Conservation (phyloP, 2,329 filamentous ascomycete species). For the Cladosporium phlei region DNA sequence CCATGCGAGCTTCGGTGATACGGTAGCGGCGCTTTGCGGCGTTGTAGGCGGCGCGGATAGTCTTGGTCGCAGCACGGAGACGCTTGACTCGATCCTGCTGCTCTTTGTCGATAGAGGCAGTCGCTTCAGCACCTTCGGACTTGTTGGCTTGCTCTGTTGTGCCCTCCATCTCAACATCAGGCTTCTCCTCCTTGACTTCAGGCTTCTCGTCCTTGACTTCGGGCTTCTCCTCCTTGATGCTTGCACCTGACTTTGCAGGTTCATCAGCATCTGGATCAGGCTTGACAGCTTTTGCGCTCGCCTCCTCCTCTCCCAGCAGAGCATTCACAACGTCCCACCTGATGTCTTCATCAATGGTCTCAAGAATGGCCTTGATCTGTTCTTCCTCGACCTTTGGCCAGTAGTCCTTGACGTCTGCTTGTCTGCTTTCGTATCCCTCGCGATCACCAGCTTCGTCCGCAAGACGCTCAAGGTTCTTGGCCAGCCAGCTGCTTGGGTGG, state of each 20-base stretch:
- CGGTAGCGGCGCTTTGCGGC: constrained; percentile 80
- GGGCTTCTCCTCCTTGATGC: constrained; percentile 8
- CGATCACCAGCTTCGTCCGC: constrained; percentile 69
- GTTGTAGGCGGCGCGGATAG: constrained; percentile 74
- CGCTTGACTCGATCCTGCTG: constrained; percentile 25
- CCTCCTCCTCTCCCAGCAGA: constrained; percentile 45
- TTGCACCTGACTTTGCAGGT: constrained; percentile 20
- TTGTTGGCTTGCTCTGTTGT: constrained; percentile 5
- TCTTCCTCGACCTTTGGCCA: constrained; percentile 81
- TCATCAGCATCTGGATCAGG: constrained; percentile 32
- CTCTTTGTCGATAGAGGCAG: constrained; percentile 13
- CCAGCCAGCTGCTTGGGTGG: constrained; percentile 80
- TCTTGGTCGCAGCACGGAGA: constrained; percentile 42
- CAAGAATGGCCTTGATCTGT: constrained; percentile 66
- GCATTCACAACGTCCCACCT: constrained; percentile 59
- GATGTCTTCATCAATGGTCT: constrained; percentile 58
- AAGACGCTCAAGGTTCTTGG: constrained; percentile 72
- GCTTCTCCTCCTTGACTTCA: constrained; percentile 4
- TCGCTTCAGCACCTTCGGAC: constrained; percentile 1
- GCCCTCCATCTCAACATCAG: background rate
- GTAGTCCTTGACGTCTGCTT: constrained; percentile 73
- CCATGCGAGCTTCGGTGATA: constrained; percentile 65
- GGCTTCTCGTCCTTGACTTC: constrained; percentile 11
- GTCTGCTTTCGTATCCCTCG: constrained; percentile 62
- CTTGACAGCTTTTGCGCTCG: constrained; percentile 26